Percentiles rank a stretch among this genome's conserved stretches.
Evolutionary conservation across 2,329 filamentous ascomycete genomes (phyloP).

Genomic region (Aureobasidium musti): DNA sequence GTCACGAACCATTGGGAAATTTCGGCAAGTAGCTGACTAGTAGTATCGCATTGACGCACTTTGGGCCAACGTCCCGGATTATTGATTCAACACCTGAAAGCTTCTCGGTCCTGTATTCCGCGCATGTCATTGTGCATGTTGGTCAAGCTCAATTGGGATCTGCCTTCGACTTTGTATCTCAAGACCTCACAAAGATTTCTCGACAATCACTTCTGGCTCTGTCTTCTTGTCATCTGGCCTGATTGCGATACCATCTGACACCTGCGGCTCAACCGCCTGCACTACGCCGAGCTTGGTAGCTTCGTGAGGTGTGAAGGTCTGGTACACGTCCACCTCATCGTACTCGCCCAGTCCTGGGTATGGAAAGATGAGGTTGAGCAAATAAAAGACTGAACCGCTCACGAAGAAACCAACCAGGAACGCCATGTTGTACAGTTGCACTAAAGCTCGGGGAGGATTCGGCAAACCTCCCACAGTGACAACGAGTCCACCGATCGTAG

Average conservation of each 20-base stretch:
- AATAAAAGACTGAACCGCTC: constrained; percentile 30
- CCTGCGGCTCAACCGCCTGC: constrained; percentile 34
- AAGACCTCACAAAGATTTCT: background rate
- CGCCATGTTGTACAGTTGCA: constrained; percentile 53
- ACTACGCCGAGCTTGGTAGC: constrained; percentile 46
- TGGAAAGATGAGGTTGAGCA: constrained; percentile 46
- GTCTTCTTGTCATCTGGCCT: background rate
- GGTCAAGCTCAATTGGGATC: background rate
- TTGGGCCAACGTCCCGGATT: constrained; percentile 20
- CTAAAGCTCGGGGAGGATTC: constrained; percentile 43
- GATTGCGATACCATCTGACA: background rate
- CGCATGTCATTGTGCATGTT: constrained; percentile 3
- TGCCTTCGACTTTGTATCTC: background rate
- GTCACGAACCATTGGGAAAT: constrained; percentile 18
- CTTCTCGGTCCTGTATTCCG: background rate
- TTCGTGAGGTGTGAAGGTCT: constrained; percentile 50
- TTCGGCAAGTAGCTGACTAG: constrained; percentile 13
- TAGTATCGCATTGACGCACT: constrained; percentile 19
- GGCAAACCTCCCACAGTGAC: constrained; percentile 42
- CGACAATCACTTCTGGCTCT: background rate
- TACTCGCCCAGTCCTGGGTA: constrained; percentile 46
- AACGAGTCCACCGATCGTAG: constrained; percentile 48
- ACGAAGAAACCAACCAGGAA: constrained; percentile 47
- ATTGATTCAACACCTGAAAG: constrained; percentile 12
- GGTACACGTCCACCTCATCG: constrained; percentile 50